Conservation (phyloP, 306 rosid genomes). For the Lathyrus tuberosus region DNA sequence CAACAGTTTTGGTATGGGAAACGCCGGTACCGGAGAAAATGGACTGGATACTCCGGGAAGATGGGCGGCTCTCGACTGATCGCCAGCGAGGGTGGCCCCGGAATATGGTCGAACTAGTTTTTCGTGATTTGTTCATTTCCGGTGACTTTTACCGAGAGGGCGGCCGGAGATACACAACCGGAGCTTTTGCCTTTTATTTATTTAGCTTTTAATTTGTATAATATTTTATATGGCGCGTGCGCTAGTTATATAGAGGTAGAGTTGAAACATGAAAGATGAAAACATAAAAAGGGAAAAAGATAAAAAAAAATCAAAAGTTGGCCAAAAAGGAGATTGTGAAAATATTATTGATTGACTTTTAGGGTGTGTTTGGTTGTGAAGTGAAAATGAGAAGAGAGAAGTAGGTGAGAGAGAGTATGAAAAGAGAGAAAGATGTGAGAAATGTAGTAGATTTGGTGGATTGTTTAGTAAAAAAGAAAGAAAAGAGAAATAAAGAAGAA, state of each 20-base stretch:
- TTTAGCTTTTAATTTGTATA: constrained; percentile 2
- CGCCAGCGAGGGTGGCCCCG: constrained; percentile 57
- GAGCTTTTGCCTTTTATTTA: constrained; percentile 17
- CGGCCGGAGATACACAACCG: constrained; percentile 23
- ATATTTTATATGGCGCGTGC: constrained; percentile 29
- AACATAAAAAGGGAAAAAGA: not conserved
- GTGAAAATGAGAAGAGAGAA: too few relatives aligned
- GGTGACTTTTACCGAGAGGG: constrained; percentile 26
- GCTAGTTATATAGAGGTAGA: constrained; percentile 14
- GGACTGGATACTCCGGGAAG: constrained; percentile 29
- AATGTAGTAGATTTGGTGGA: too few relatives aligned
- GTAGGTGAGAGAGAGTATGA: too few relatives aligned
- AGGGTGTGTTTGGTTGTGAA: too few relatives aligned
- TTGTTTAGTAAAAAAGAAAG: too few relatives aligned
- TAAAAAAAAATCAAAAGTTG: not conserved
- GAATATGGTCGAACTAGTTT: constrained; percentile 53
- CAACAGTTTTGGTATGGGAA: constrained; percentile 30
- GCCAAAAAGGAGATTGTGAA: constrained; percentile 7
- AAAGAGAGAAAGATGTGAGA: too few relatives aligned
- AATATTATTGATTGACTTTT: constrained; percentile 44
- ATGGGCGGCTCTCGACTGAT: constrained; percentile 47
- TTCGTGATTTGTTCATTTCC: constrained; percentile 70
- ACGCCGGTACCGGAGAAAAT: constrained; percentile 39
- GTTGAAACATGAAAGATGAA: constrained; percentile 13
- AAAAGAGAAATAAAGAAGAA: too few relatives aligned